phyloP scores from a whole-genome alignment of 805 yeast genomes.

The Wickerhamomyces chaumierensis region DNA sequence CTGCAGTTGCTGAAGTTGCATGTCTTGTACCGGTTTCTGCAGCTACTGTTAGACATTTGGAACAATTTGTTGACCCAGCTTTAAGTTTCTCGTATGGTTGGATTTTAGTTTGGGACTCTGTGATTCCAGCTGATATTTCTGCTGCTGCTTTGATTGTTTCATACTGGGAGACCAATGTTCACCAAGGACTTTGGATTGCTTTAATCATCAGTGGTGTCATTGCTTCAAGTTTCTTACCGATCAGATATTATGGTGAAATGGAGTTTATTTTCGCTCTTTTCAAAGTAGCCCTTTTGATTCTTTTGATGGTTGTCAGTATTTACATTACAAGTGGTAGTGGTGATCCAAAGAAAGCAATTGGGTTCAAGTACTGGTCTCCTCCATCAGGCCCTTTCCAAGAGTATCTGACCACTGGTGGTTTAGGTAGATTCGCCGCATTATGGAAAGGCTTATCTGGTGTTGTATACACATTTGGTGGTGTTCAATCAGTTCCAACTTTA shows the following conservation, averaged over 20 bases:
- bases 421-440: conserved; percentile 51
- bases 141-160: conserved; percentile 36
- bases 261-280: conserved; percentile 47
- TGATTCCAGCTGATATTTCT: conserved; percentile 32
- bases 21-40: conserved; percentile 28
- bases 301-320: conserved; percentile 43
- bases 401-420: conserved; percentile 19
- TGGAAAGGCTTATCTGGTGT: conserved; percentile 48
- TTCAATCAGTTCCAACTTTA: conserved; percentile 42
- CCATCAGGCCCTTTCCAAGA: conserved; percentile 20
- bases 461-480: conserved; percentile 46
- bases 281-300: conserved; percentile 51
- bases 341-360: conserved; percentile 29
- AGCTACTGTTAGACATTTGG: conserved; percentile 26
- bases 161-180: conserved; percentile 31
- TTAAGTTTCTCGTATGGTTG: conserved; percentile 37
- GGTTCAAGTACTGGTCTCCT: conserved; percentile 24
- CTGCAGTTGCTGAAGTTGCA: conserved; percentile 28
- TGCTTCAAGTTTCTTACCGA: conserved; percentile 25
- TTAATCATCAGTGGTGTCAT: conserved; percentile 27
- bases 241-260: conserved; percentile 34
- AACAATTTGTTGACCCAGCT: conserved; percentile 31
- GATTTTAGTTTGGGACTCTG: conserved; percentile 27
- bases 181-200: conserved; percentile 34
- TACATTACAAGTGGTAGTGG: conserved; percentile 55